These are phyloP conservation scores for Suillus clintonianus DNA, from an alignment of 768 basidiomycete species.

Conservation along the genomic window DNA sequence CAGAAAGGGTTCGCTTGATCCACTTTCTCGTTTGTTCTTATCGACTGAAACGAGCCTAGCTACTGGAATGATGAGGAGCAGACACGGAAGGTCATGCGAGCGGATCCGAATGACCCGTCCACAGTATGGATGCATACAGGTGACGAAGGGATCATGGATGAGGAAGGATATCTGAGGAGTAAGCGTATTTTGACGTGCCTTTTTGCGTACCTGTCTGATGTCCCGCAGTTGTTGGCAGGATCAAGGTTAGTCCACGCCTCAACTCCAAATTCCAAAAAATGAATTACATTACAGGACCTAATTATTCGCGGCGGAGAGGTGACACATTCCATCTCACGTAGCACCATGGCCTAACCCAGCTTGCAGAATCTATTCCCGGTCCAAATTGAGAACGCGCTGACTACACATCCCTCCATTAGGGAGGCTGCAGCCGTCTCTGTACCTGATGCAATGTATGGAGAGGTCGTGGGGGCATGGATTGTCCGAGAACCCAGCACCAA, in stretches of 20 bases:
- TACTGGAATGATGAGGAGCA: conserved; percentile 80
- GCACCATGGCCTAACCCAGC: background rate
- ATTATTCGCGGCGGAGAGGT: conserved; percentile 89
- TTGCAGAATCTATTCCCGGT: conserved; percentile 80
- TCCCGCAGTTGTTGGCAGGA: conserved; percentile 69
- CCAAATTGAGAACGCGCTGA: conserved; percentile 79
- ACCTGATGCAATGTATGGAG: conserved; percentile 67
- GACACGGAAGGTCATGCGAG: conserved; percentile 58
- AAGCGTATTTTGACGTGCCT: conserved; percentile 22
- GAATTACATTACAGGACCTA: conserved; percentile 53
- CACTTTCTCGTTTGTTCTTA: background rate
- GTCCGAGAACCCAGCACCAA: conserved; percentile 43
- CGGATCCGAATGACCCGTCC: conserved; percentile 49
- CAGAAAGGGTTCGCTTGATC: conserved; percentile 66
- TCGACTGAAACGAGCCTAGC: conserved; percentile 21
- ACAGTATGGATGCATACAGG: conserved; percentile 83
- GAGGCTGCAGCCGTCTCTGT: conserved; percentile 79
- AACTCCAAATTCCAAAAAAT: background rate
- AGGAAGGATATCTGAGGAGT: conserved; percentile 79
- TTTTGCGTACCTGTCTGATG: background rate
- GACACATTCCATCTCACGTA: conserved; percentile 3
- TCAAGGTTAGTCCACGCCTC: conserved; percentile 52
- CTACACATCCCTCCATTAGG: conserved; percentile 52
- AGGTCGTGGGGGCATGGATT: conserved; percentile 83
- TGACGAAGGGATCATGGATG: conserved; percentile 79